Base-by-base conservation (phyloP, 116 monocot genomes). In the Thalassia testudinum region DNA sequence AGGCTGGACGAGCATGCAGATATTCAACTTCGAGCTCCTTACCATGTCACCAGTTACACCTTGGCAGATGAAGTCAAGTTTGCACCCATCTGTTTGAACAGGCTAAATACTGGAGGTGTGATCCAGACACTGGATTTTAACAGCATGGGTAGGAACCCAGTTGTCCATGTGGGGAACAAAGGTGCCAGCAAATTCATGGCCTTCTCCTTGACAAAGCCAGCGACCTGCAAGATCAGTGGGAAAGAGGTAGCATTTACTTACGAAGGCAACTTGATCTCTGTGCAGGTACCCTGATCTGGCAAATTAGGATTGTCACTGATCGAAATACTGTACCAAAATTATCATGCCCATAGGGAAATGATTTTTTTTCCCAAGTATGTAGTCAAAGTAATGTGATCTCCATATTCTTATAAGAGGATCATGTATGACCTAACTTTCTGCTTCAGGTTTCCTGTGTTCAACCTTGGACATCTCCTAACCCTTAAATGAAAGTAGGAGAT, bases 31-130 rank as follows among this genome's bases (percentile, higher is more conserved):
- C 67, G 73, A 16, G 80, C 86, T 18, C 86, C 86, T 0, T 69
- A 82, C 16, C 68, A 52, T 45, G n/a, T n/a, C n/a, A n/a, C n/a
- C n/a, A n/a, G n/a, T n/a, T 8, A 62, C 26, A n/a, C 53, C 24
- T 43, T 61, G 29, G 25, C 58, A 18, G 4, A 4, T 20, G 26
- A 16, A 0, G 13, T 79, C 13, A 57, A 50, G 22, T 86, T 86
- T 26, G 86, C 86, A 12, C 74, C 92, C 1, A 75, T 92, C 23
- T 86, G 92, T 28, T 66, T 86, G 20, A 82, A 82, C 70, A 86
- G 86, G 86, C 47, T 86, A 17, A 86, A 86, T 62, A 55, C 72
- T 0, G 91, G 82, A 0, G 86, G 91, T 1, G 86, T 82, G 0
- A 52, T 91, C 8, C 66, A 76, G 34, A 48, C 45, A 0, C 12